These are phyloP conservation scores for Cladophialophora psammophila DNA, from an alignment of 2,329 filamentous ascomycete genomes.

Conservation along the genomic window DNA sequence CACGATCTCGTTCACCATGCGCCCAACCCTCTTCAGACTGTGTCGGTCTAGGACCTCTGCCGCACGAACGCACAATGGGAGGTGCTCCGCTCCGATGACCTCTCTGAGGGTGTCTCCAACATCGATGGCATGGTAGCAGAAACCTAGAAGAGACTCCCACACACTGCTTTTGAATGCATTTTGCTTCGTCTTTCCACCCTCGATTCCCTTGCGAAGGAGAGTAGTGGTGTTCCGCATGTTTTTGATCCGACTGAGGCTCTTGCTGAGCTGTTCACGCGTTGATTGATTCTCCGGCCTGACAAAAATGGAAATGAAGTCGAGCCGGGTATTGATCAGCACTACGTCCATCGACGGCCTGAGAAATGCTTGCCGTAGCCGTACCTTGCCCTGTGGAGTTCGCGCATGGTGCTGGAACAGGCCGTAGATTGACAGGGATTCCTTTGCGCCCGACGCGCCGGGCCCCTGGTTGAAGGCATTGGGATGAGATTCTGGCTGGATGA, in stretches of 20 bases:
- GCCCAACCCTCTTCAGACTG: conserved; percentile 70
- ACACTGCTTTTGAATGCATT: conserved; percentile 69
- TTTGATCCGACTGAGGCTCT: conserved; percentile 72
- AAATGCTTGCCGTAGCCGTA: conserved; percentile 78
- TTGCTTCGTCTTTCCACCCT: conserved; percentile 57
- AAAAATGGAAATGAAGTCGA: conserved; percentile 72
- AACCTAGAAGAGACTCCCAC: conserved; percentile 77
- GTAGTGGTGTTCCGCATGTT: conserved; percentile 75
- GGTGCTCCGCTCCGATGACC: conserved; percentile 59
- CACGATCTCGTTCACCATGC: conserved; percentile 72
- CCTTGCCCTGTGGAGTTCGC: conserved; percentile 79
- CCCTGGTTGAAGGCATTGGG: conserved; percentile 82
- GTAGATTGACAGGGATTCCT: conserved; percentile 84
- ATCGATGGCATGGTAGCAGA: conserved; percentile 73
- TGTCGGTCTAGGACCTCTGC: conserved; percentile 65
- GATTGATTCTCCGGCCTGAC: conserved; percentile 71
- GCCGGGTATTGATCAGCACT: conserved; percentile 72
- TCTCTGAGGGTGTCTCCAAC: conserved; percentile 70
- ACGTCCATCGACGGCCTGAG: conserved; percentile 77
- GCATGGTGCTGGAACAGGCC: conserved; percentile 80
- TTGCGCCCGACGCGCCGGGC: conserved; percentile 68
- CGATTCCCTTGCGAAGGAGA: conserved; percentile 80
- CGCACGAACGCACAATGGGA: conserved; percentile 53
- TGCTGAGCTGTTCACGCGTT: conserved; percentile 62
- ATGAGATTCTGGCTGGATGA: conserved; percentile 81